These are phyloP conservation scores for Cephaloascus albidus DNA, from an alignment of 805 yeast genomes.

Conservation along the genomic window DNA sequence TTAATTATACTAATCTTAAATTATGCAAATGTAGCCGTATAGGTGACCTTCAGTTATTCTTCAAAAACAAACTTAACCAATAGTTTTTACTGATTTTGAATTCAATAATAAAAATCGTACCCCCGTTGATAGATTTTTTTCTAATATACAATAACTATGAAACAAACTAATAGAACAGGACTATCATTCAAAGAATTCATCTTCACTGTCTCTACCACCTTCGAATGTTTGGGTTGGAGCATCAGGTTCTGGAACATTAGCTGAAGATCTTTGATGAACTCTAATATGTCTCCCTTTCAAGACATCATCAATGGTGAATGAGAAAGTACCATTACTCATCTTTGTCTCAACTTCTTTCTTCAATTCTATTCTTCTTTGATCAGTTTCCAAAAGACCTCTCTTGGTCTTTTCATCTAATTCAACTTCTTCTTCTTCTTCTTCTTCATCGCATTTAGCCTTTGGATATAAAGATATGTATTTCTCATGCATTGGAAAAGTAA, in stretches of 20 bases:
- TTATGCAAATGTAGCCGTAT: neutral
- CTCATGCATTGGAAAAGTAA: constrained; percentile 67
- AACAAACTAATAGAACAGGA: neutral
- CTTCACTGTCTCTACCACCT: constrained; percentile 4
- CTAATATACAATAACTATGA: neutral
- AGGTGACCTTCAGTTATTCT: too few species aligned
- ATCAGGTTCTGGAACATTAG: constrained; percentile 21
- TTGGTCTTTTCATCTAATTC: constrained; percentile 25
- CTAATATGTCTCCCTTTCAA: constrained; percentile 22
- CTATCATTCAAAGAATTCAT: constrained; percentile 12
- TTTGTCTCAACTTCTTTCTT: constrained; percentile 22
- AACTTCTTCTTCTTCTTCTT: too few species aligned
- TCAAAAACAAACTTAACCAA: constrained; percentile 1
- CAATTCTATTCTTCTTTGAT: constrained; percentile 28
- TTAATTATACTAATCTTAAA: neutral
- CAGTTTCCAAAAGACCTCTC: constrained; percentile 31
- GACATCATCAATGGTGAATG: constrained; percentile 28
- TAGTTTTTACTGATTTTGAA: constrained; percentile 9
- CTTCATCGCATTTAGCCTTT: constrained; percentile 16
- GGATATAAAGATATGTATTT: constrained; percentile 80
- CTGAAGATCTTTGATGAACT: constrained; percentile 11
- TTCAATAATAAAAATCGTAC: too few species aligned
- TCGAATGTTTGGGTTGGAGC: constrained; percentile 22
- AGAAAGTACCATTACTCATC: constrained; percentile 20
- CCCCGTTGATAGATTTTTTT: neutral